Conservation (phyloP, 108 stramenopile genomes). For the Pseudonitzschia pungens region DNA sequence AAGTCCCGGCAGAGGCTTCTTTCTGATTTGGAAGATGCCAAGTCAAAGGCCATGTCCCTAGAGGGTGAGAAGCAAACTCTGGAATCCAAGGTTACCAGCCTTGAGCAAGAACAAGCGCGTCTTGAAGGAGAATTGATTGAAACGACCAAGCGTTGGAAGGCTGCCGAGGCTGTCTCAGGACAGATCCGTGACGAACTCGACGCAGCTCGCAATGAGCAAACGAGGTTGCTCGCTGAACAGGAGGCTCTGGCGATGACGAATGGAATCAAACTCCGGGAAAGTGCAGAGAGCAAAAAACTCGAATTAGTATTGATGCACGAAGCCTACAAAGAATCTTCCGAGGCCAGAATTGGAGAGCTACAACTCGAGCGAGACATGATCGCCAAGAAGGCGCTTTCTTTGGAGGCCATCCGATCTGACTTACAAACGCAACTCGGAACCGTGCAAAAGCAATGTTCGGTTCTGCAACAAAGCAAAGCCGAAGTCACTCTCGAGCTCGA, state of each 20-base stretch:
- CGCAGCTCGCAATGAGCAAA: background rate
- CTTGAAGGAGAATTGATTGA: background rate
- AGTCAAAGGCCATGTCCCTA: background rate
- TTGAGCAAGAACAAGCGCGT: background rate
- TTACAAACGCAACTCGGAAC: background rate
- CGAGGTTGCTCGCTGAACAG: background rate
- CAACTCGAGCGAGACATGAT: background rate
- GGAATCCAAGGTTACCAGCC: background rate
- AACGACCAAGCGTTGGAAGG: background rate
- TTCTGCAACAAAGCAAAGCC: conserved; percentile 4
- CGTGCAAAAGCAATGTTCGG: background rate
- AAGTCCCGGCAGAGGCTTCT: background rate
- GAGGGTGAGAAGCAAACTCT: background rate
- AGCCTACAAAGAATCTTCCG: background rate
- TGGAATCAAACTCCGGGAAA: background rate
- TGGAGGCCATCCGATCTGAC: background rate
- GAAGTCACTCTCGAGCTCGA: background rate
- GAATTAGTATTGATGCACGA: background rate
- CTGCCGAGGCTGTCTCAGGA: background rate
- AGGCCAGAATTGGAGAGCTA: background rate
- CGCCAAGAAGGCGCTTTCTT: background rate
- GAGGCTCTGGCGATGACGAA: background rate
- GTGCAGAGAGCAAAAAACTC: background rate
- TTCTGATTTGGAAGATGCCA: background rate
- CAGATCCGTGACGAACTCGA: background rate